Evolutionary conservation across 148 eudicot species (phyloP).

Genomic region (Camellia lanceoleosa): DNA sequence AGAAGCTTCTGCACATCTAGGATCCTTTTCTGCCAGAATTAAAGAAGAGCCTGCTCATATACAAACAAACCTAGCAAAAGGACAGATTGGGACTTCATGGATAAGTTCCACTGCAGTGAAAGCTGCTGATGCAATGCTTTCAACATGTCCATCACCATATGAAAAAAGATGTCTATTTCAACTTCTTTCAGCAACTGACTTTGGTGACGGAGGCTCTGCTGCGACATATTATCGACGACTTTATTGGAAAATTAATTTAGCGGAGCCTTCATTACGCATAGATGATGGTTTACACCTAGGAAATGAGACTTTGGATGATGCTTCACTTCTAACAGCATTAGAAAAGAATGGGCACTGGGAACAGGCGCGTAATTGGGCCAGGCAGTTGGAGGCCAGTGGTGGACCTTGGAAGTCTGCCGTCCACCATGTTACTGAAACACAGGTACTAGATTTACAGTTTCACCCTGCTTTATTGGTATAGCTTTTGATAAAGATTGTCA

Average conservation of each 20-base stretch:
- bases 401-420: slow-evolving; percentile 72
- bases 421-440: slow-evolving; percentile 93
- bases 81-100: slow-evolving; percentile 55
- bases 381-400: slow-evolving; percentile 82
- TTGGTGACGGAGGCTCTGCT: slow-evolving; percentile 83
- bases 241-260: slow-evolving; percentile 89
- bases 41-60: slow-evolving; percentile 61
- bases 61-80: slow-evolving; percentile 38
- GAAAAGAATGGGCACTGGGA: slow-evolving; percentile 91
- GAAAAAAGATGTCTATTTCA: slow-evolving; percentile 86
- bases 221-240: slow-evolving; percentile 63
- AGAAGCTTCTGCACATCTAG: slow-evolving; percentile 92
- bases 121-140: slow-evolving; percentile 91
- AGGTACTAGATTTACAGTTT: slow-evolving; percentile 39
- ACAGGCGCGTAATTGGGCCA: slow-evolving; percentile 89
- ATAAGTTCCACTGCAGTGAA: slow-evolving; percentile 72
- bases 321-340: slow-evolving; percentile 71
- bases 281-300: slow-evolving; percentile 77
- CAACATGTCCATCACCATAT: slow-evolving; percentile 85
- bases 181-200: slow-evolving; percentile 82
- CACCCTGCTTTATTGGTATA: not conserved
- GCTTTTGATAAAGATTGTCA: not conserved
- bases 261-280: slow-evolving; percentile 78
- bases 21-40: slow-evolving; percentile 75
- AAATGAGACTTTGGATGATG: slow-evolving; percentile 76